A percentile compares a stretch with the other conserved stretches of the same genome.
These are phyloP conservation scores for Aspergillus puulaauensis DNA, from an alignment of 2,329 filamentous ascomycete genomes.

Conservation along the genomic window DNA sequence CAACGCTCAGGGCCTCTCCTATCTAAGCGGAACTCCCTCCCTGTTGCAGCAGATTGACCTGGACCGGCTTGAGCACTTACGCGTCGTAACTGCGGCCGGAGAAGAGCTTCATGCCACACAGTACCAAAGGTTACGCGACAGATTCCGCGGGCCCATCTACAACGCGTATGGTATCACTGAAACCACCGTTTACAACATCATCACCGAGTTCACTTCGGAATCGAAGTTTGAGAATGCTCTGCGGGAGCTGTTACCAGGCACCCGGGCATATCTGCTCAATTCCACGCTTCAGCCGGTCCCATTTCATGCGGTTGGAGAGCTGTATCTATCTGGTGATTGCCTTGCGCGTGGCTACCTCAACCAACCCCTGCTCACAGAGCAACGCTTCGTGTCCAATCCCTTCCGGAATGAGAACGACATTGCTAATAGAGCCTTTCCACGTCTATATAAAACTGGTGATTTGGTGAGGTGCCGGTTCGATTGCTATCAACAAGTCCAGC, in stretches of 20 bases:
- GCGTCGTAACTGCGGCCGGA: background rate
- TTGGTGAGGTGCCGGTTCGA: background rate
- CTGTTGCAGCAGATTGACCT: background rate
- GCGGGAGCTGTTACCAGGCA: background rate
- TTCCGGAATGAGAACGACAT: background rate
- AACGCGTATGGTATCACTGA: background rate
- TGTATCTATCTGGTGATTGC: background rate
- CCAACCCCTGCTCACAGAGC: background rate
- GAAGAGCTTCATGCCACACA: background rate
- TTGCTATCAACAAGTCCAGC: background rate
- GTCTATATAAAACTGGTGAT: background rate
- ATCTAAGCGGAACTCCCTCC: background rate
- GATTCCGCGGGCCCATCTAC: background rate
- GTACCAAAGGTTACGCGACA: background rate
- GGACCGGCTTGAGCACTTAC: background rate
- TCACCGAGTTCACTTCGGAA: background rate
- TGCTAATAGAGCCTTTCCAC: background rate
- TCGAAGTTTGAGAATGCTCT: background rate
- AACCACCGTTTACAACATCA: background rate
- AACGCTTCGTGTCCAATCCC: background rate
- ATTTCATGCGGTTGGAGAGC: background rate
- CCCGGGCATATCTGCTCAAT: background rate
- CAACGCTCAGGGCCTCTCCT: background rate
- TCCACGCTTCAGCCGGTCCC: background rate
- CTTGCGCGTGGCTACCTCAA: background rate